Evolutionary conservation across 2,329 filamentous ascomycete genomes (phyloP).

Genomic region (Hymenoscyphus linearis): DNA sequence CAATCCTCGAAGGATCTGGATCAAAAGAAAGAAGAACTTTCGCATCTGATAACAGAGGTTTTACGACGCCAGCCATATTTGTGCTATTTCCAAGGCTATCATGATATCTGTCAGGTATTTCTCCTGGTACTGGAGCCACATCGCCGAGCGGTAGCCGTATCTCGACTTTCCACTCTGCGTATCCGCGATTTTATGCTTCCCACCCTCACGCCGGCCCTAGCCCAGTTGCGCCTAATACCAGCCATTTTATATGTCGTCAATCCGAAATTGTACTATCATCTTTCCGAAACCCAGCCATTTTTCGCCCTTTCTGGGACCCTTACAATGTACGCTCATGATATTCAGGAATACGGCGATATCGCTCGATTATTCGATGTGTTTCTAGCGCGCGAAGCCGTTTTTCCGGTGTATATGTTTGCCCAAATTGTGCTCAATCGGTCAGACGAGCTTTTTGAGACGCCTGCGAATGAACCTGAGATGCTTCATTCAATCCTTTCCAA

Average conservation of each 20-base stretch:
- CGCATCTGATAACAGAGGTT: constrained; percentile 71
- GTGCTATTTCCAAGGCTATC: constrained; percentile 97
- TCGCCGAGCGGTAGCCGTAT: constrained; percentile 57
- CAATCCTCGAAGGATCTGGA: constrained; percentile 64
- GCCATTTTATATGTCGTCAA: constrained; percentile 72
- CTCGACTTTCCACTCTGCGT: constrained; percentile 79
- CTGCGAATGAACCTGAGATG: constrained; percentile 82
- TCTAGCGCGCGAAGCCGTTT: constrained; percentile 79
- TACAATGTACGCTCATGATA: constrained; percentile 95
- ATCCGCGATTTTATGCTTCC: constrained; percentile 98
- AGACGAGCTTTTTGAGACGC: constrained; percentile 79
- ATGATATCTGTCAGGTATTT: constrained; percentile 96
- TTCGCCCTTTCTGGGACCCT: constrained; percentile 91
- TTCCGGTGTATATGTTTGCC: constrained; percentile 87
- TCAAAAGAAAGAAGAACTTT: constrained; percentile 69
- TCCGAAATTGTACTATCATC: constrained; percentile 64
- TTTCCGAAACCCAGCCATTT: constrained; percentile 77
- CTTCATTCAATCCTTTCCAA: constrained; percentile 84
- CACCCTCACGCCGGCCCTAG: constrained; percentile 70
- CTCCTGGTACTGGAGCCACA: constrained; percentile 72
- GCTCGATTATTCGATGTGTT: constrained; percentile 89
- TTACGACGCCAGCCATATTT: constrained; percentile 77
- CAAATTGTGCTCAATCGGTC: constrained; percentile 78
- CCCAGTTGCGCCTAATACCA: constrained; percentile 83
- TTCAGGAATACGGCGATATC: constrained; percentile 84